Base-by-base conservation (phyloP, 495 filamentous ascomycete genomes). In the Glutinoglossum americanum region DNA sequence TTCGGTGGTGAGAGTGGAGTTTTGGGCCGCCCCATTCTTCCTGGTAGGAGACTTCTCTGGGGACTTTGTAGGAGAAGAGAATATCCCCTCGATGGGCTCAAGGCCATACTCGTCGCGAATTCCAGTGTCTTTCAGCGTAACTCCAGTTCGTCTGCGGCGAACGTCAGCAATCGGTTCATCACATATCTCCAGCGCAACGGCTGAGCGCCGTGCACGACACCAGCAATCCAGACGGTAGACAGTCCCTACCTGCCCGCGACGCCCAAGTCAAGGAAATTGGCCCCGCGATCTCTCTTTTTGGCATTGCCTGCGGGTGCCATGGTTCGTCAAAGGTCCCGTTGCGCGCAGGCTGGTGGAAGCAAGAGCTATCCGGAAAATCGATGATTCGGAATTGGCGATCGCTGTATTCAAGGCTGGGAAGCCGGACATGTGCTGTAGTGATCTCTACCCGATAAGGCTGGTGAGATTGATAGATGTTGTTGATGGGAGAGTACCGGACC, bases 51-150 rank as follows among this genome's bases (percentile, higher is more conserved):
- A 68, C 70, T 59, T 71, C 70, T 32, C 65, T 19, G 79, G 73
- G 6, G 74, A 67, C 60, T 82, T 85, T 57, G 75, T 79, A 30
- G 90, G 89, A 11, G 90, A 94, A 3, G 89, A 95, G 69, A 95
- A 97, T 61, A 95, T 79, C 53, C 76, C 76, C 26, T 87, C 83
- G 56, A 94, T 75, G 35, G 81, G 80, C 67, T 97, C 88, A 70
- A 98, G 77, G 67, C 93, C 92, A 75, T 94, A 72, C 65, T 89
- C 92, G 70, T 97, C 88, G 70, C 87, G 82, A 55, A 83, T 70
- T 44, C 86, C 86, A 56, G 74, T 78, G 69, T 96, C 87, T 65
- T 79, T 76, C 28, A 98, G 68, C 0, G 80, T 84, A 32, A 93
- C 74, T 25, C 92, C 92, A 9, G 92, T 98, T 76, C 90, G 76